Evolutionary conservation across 257 asterid species (phyloP).

Genomic region (Jaltomata sinuosa): DNA sequence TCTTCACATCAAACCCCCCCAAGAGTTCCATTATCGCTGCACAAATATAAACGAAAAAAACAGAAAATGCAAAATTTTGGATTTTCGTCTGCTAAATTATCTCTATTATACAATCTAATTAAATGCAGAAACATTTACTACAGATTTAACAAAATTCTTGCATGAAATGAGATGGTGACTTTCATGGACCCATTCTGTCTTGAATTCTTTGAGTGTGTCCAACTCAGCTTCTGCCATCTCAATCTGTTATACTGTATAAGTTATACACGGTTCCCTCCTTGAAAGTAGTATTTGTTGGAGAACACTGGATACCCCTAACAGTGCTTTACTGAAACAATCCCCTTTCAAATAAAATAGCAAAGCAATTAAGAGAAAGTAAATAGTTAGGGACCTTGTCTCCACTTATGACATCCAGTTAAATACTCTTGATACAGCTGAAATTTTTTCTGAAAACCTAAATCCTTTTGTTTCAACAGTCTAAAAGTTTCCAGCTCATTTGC

Average conservation of each 20-base stretch:
- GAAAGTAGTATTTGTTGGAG: neutral
- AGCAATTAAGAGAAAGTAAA: neutral
- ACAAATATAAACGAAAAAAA: neutral
- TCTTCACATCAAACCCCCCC: neutral
- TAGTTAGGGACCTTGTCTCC: neutral
- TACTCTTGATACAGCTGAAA: constrained; percentile 41
- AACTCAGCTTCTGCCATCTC: neutral
- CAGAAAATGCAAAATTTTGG: neutral
- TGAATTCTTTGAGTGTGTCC: neutral
- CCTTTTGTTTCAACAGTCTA: constrained; percentile 34
- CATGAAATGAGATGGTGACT: neutral
- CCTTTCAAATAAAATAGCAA: neutral
- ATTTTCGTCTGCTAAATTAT: neutral
- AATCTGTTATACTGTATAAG: neutral
- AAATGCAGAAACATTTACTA: neutral
- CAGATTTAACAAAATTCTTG: neutral
- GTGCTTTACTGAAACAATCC: neutral
- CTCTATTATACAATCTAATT: neutral
- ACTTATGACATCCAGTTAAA: neutral
- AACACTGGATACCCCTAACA: neutral
- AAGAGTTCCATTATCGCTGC: neutral
- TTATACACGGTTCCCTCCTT: neutral
- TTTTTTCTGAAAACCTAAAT: constrained; percentile 33
- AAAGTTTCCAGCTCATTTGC: constrained; percentile 33
- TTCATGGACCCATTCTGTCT: neutral